Base-by-base conservation (phyloP, 2,329 filamentous ascomycete genomes). In the Ascochyta rabiei region DNA sequence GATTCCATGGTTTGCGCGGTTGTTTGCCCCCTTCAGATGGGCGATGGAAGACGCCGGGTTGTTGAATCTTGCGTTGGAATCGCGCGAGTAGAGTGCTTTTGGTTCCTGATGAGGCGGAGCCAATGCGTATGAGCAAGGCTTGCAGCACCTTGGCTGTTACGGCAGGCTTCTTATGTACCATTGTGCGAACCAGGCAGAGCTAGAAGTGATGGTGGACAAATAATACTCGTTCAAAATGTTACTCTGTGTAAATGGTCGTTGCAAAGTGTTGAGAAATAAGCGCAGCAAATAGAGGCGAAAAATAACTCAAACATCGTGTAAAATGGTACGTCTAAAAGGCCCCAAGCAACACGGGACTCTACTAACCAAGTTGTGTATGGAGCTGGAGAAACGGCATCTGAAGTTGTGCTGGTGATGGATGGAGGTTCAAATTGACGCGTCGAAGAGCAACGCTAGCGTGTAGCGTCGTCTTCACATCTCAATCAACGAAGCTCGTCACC, bases 51-150 rank as follows among this genome's bases (percentile, higher is more conserved):
- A 63, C 49, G 6, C 48, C 48, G 6, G 58, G 37, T 12, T 30
- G 44, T 3, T 33, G 19, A 1, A 79, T 64, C 45, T 78, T 76
- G 48, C 75, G 67, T 26, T 76, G 64, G 16, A 90, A 76, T 0
- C 83, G 80, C n/a, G 75, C 63, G 10, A 79, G 66, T 4, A 90
- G 77, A 12, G 78, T 73, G 0, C 78, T 59, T 67, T 90, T 91
- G 4, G 81, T 84, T 5, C 88, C 88, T 0, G 83, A 79, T 1
- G 77, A 80, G 21, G 81, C 76, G 31, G 86, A 79, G 8, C 87
- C 88, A 51, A 84, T 88, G 56, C 81, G 79, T 49, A 80, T 80
- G 5, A 87, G 85, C 33, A 90, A 72, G 31, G 79, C 75, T 66
- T 86, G 84, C 19, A 91, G 75, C 41, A 85, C 77, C 37, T 76